Evolutionary conservation across 2,329 filamentous ascomycete genomes (phyloP).

Genomic region (Endothia cerciana): DNA sequence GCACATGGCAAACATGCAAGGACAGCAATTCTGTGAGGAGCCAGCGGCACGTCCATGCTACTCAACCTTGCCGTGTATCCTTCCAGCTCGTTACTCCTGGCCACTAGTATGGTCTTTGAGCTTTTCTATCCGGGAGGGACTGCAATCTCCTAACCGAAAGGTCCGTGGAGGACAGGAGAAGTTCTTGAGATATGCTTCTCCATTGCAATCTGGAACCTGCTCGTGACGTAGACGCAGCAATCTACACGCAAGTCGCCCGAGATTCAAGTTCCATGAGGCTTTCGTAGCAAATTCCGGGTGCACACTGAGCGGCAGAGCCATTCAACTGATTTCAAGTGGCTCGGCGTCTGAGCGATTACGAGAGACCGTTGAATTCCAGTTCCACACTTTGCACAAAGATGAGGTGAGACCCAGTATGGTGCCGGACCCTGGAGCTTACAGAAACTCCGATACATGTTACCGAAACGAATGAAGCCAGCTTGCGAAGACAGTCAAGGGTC

Average conservation of each 20-base stretch:
- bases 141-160: not conserved
- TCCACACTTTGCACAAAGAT: not conserved
- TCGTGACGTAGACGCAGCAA: not conserved
- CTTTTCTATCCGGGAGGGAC: not conserved
- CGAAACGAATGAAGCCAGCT: not conserved
- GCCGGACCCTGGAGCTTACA: not conserved
- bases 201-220: not conserved
- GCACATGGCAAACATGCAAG: slow-evolving; percentile 9
- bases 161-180: not conserved
- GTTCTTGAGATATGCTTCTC: not conserved
- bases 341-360: not conserved
- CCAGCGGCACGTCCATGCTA: not conserved
- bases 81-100: not conserved
- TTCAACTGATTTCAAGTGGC: not conserved
- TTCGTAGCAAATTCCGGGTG: not conserved
- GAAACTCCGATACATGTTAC: not conserved
- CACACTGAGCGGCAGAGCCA: not conserved
- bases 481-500: not conserved
- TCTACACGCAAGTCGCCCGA: not conserved
- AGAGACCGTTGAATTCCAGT: not conserved
- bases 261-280: not conserved
- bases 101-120: not conserved
- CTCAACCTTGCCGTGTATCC: not conserved
- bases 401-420: not conserved
- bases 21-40: not conserved